A percentile compares a stretch with the other conserved stretches of the same genome.
phyloP scores from a whole-genome alignment of 805 yeast species.

The Wickerhamiella vanderwaltii region DNA sequence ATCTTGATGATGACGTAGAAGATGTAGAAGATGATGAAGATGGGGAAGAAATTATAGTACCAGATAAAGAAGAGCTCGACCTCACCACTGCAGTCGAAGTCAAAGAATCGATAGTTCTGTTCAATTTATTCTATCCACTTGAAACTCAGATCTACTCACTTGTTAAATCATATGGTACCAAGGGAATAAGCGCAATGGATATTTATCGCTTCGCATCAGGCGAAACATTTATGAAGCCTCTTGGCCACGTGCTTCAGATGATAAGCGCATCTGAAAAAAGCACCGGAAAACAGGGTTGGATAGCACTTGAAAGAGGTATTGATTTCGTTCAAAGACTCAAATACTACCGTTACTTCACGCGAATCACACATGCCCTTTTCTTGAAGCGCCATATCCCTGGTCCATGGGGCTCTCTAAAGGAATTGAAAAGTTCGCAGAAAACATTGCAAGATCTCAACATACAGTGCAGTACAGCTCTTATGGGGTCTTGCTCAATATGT shows the following conservation, averaged over 20 bases:
- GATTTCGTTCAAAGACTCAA: constrained; percentile 67
- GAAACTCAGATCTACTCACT: constrained; percentile 46
- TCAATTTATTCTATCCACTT: constrained; percentile 47
- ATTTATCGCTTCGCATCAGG: constrained; percentile 44
- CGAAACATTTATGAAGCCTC: constrained; percentile 38
- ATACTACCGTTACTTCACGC: constrained; percentile 52
- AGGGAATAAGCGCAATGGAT: constrained; percentile 52
- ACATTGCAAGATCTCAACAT: constrained; percentile 11
- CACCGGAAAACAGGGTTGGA: constrained; percentile 24
- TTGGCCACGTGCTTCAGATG: constrained; percentile 39
- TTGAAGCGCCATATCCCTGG: neutral
- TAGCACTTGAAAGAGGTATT: constrained; percentile 44
- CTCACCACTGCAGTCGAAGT: constrained; percentile 11
- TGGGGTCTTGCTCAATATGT: constrained; percentile 14
- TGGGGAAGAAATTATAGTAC: constrained; percentile 21
- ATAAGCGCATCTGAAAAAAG: constrained; percentile 28
- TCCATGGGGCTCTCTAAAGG: constrained; percentile 24
- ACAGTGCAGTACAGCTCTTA: neutral
- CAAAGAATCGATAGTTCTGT: constrained; percentile 19
- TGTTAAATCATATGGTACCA: constrained; percentile 22
- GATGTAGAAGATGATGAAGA: constrained; percentile 23
- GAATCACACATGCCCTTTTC: neutral
- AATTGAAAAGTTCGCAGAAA: neutral
- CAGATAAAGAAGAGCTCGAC: constrained; percentile 11
- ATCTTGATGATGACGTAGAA: constrained; percentile 29